A percentile compares a stretch with the other conserved stretches of the same genome.
These are phyloP conservation scores for Xylariales sp. DNA, from an alignment of 2,329 filamentous ascomycete genomes.

Conservation along the genomic window DNA sequence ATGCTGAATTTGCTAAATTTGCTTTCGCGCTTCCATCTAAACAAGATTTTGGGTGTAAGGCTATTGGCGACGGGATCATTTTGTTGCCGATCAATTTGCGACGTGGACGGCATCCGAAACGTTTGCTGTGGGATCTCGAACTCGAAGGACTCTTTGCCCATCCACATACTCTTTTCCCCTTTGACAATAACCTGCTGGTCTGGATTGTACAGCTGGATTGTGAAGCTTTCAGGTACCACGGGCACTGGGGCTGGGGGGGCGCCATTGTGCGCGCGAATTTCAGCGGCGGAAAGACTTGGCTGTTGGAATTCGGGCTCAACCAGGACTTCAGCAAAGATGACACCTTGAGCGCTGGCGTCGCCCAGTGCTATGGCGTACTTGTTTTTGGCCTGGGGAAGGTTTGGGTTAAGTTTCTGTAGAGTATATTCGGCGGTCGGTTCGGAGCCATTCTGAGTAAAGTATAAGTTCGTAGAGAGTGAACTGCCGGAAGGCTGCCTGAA, in stretches of 20 bases:
- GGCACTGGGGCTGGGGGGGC: slow-evolving; percentile 74
- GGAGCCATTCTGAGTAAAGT: slow-evolving; percentile 77
- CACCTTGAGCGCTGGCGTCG: slow-evolving; percentile 81
- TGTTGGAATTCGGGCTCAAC: slow-evolving; percentile 88
- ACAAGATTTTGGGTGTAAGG: slow-evolving; percentile 78
- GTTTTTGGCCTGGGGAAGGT: slow-evolving; percentile 76
- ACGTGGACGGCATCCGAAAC: slow-evolving; percentile 83
- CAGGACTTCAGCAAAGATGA: slow-evolving; percentile 88
- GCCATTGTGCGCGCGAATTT: slow-evolving; percentile 78
- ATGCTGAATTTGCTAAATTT: slow-evolving; percentile 82
- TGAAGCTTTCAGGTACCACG: slow-evolving; percentile 80
- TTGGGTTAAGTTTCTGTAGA: slow-evolving; percentile 80
- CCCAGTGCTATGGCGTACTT: slow-evolving; percentile 88
- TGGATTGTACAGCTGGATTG: slow-evolving; percentile 92
- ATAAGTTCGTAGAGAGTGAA: slow-evolving; percentile 67
- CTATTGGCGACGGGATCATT: slow-evolving; percentile 66
- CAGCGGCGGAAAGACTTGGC: slow-evolving; percentile 82
- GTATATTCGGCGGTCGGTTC: slow-evolving; percentile 84
- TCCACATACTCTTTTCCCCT: slow-evolving; percentile 81
- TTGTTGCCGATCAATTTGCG: slow-evolving; percentile 79
- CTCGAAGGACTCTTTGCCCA: slow-evolving; percentile 83
- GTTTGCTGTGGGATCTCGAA: slow-evolving; percentile 91
- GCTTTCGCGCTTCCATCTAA: slow-evolving; percentile 90
- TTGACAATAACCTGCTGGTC: slow-evolving; percentile 82
- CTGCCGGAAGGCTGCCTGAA: slow-evolving; percentile 65